Percentiles rank a stretch among this genome's conserved stretches.
Conservation (phyloP, 164 flowering plant genomes). For the Umbellularia californica region DNA sequence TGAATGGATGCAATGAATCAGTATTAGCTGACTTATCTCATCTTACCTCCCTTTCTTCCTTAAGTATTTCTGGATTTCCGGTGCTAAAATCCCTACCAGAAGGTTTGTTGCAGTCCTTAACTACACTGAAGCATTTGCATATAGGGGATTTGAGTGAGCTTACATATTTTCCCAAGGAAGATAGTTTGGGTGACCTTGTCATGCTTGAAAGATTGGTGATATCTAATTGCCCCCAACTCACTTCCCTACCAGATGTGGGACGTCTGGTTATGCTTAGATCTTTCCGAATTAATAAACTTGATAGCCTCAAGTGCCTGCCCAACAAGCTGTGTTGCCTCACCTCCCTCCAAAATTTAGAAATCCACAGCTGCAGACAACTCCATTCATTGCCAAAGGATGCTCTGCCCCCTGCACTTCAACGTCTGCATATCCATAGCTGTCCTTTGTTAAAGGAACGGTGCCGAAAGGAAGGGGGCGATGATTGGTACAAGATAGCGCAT, state of each 20-base stretch:
- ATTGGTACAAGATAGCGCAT: conserved; percentile 12
- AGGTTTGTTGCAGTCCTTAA: conserved; percentile 1
- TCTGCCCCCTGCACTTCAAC: not conserved
- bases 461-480: not conserved
- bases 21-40: not conserved
- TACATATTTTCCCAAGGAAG: not conserved
- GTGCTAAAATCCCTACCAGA: not conserved
- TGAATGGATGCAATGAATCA: not conserved
- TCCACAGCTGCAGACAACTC: conserved; percentile 3
- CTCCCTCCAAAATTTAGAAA: conserved; percentile 3
- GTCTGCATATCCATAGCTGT: not conserved
- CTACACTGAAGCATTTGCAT: not conserved
- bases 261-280: conserved; percentile 1
- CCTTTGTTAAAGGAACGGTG: conserved; percentile 9
- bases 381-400: conserved; percentile 5
- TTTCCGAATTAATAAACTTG: not conserved
- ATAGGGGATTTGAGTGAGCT: not conserved
- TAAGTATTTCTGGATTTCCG: conserved; percentile 3
- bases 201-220: conserved; percentile 5
- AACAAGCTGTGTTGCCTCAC: not conserved
- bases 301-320: conserved; percentile 9
- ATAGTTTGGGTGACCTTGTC: not conserved
- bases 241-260: conserved; percentile 1
- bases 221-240: conserved; percentile 4
- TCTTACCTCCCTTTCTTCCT: conserved; percentile 4